Conservation (phyloP, 352 stramenopile species). For the Salisapilia sapeloensis region DNA sequence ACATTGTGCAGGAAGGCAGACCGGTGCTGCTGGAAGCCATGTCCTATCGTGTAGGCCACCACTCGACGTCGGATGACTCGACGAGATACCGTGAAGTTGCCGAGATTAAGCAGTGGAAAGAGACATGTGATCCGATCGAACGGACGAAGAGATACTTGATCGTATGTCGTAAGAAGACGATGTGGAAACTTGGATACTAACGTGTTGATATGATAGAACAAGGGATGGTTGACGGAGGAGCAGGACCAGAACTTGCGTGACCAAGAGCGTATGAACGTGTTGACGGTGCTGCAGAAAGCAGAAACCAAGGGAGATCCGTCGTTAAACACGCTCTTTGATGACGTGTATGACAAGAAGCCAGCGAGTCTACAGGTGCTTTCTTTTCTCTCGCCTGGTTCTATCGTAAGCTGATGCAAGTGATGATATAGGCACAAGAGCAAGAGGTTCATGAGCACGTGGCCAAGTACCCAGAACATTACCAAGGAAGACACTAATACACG, state of each 20-base stretch:
- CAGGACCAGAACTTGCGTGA: constrained; percentile 71
- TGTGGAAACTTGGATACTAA: background rate
- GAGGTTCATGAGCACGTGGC: constrained; percentile 82
- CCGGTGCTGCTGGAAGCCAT: constrained; percentile 97
- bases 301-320: constrained; percentile 82
- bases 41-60: constrained; percentile 96
- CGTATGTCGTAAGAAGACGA: constrained; percentile 11
- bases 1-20: constrained; percentile 76
- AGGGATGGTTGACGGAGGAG: constrained; percentile 80
- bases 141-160: constrained; percentile 85
- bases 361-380: constrained; percentile 72
- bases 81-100: constrained; percentile 86
- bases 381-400: background rate
- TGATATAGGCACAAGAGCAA: constrained; percentile 78
- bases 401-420: constrained; percentile 2
- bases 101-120: constrained; percentile 88
- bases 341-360: constrained; percentile 94
- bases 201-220: constrained; percentile 22
- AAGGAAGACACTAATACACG: constrained; percentile 21
- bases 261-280: constrained; percentile 75
- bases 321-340: constrained; percentile 90
- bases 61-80: constrained; percentile 97
- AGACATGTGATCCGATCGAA: constrained; percentile 81
- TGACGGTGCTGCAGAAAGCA: constrained; percentile 70
- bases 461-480: constrained; percentile 89